Base-by-base conservation (phyloP, 78 protist species). In the Tieghemostelium lacteum region DNA sequence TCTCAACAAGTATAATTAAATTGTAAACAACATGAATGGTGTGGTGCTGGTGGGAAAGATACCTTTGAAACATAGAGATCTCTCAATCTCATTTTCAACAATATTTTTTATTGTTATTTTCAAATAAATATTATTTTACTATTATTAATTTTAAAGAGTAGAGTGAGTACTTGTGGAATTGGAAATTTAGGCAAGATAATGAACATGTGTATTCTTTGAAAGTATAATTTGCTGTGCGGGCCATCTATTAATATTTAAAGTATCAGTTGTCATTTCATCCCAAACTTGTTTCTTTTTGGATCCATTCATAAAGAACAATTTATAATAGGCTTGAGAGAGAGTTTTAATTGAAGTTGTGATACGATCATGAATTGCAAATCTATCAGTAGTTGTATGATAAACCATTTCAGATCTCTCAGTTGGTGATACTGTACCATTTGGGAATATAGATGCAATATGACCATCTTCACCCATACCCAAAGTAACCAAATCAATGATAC, bases 381-480 rank as follows among this genome's bases (percentile, higher is more conserved):
- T 62, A 22, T 71, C 75, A 8, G 93, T 86, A 4, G 93, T 86
- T 6, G 93, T 86, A 31, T 86, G 93, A 33, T 75, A 75, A 33
- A 86, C 93, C 0, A 60, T 4, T 1, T 65, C 64, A 6, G 31
- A 24, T 24, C 39, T 29, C 7, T 62, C 58, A 0, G 49, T 10
- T 55, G 75, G 75, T 42, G 60, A 54, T n/a, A 16, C 31, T 1
- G 64, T 19, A 0, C 28, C 31, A 20, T 40, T 39, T 73, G 93
- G 93, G 40, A 86, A 86, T 45, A 86, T 73, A 0, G 93, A 86
- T 17, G 93, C 93, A 22, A 86, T 74, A 33, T 86, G 93, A 31
- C 93, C 93, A 12, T 86, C 93, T 33, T 74, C 87, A 24, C 93
- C 93, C 85, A 86, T 66, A 45, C 93, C 93, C 2, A 77, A 61